These are phyloP conservation scores for Apiospora hydei DNA, from an alignment of 2,329 filamentous ascomycete species.

Conservation along the genomic window DNA sequence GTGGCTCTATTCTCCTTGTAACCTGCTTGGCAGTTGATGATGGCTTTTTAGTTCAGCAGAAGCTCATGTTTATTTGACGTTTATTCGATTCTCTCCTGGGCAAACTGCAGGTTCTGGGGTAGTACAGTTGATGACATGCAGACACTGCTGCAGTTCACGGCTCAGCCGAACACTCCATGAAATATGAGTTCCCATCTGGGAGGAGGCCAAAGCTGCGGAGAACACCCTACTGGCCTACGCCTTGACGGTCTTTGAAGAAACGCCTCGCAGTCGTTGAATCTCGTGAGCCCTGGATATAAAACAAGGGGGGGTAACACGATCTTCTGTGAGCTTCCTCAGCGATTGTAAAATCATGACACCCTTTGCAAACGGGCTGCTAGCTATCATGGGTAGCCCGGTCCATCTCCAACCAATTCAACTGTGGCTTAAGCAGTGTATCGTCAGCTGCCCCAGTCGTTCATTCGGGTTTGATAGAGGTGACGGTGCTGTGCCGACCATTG, in stretches of 20 bases:
- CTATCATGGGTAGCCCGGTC: background rate
- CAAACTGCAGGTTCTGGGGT: background rate
- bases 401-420: background rate
- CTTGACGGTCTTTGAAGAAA: background rate
- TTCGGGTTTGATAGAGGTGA: background rate
- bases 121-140: background rate
- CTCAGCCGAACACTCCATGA: background rate
- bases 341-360: background rate
- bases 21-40: background rate
- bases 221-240: no score
- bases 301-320: background rate
- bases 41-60: no score
- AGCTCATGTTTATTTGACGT: no score
- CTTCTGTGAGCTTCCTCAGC: background rate
- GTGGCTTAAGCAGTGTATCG: background rate
- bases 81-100: no score
- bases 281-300: background rate
- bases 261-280: background rate
- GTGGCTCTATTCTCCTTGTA: background rate
- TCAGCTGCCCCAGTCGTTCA: background rate
- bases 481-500: background rate
- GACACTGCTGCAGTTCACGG: background rate
- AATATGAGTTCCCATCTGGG: no score
- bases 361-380: background rate
- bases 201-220: no score